These are phyloP conservation scores for Plectranthus barbatus DNA, from an alignment of 257 asterid genomes.

Conservation along the genomic window DNA sequence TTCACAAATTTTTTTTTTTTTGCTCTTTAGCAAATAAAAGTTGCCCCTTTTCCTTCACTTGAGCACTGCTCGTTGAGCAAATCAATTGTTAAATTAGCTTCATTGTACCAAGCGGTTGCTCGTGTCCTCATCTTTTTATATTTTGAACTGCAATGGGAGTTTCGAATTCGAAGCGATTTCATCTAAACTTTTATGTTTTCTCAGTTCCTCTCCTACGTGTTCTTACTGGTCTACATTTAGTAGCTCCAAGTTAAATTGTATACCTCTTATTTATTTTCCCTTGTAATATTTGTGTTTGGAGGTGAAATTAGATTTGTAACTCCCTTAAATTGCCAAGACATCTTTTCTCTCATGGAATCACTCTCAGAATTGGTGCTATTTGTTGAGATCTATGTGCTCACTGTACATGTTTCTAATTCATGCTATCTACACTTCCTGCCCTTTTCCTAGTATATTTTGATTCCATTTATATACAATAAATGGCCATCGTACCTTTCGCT, in stretches of 20 bases:
- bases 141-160: not conserved
- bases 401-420: not conserved
- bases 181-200: not conserved
- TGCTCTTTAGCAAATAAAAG: not conserved
- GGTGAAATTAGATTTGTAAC: not conserved
- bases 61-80: no score
- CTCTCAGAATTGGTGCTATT: not conserved
- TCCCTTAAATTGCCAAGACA: not conserved
- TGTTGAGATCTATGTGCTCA: not conserved
- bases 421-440: not conserved
- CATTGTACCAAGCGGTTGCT: no score
- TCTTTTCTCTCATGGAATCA: not conserved
- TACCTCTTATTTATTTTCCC: no score
- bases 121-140: not conserved
- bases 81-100: no score
- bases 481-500: not conserved
- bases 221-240: not conserved
- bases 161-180: not conserved
- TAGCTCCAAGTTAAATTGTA: no score
- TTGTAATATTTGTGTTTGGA: not conserved
- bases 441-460: constrained; percentile 9
- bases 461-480: not conserved
- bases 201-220: not conserved
- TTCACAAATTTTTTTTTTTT: not conserved
- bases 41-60: not conserved